Evolutionary conservation across 2,329 filamentous ascomycete species (phyloP).

Genomic region (Venturia aucupariae): DNA sequence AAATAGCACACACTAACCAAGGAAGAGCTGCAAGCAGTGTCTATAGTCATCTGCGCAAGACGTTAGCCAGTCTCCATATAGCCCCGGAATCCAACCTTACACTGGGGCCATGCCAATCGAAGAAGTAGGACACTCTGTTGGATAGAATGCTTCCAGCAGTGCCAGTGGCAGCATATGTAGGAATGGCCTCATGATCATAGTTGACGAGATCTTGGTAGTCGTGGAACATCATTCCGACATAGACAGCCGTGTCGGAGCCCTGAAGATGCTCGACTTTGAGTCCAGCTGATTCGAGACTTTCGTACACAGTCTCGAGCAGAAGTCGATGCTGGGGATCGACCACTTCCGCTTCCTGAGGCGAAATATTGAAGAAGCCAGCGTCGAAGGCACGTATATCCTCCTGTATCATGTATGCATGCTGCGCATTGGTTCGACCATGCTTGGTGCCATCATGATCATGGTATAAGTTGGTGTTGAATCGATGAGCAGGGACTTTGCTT

Average conservation of each 20-base stretch:
- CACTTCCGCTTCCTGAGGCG: slow-evolving; percentile 16
- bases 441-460: not conserved
- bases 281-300: slow-evolving; percentile 19
- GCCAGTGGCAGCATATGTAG: slow-evolving; percentile 19
- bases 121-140: slow-evolving; percentile 28
- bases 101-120: slow-evolving; percentile 25
- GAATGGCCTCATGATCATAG: slow-evolving; percentile 22
- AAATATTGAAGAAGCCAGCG: slow-evolving; percentile 21
- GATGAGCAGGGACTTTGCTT: not conserved
- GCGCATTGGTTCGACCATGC: slow-evolving; percentile 2
- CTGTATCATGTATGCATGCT: slow-evolving; percentile 17
- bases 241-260: slow-evolving; percentile 15
- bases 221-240: slow-evolving; percentile 4
- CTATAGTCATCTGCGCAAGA: not conserved
- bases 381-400: slow-evolving; percentile 19
- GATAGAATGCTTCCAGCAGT: slow-evolving; percentile 18
- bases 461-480: not conserved
- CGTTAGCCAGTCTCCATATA: not conserved
- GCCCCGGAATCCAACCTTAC: not conserved
- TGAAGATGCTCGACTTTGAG: slow-evolving; percentile 10
- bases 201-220: slow-evolving; percentile 16
- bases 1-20: not conserved
- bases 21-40: slow-evolving; percentile 7
- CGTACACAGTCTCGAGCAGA: slow-evolving; percentile 19
- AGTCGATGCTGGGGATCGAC: slow-evolving; percentile 22